A percentile compares a stretch with the other conserved stretches of the same genome.
phyloP scores from a whole-genome alignment of 495 filamentous ascomycete genomes.

The Annulohypoxylon stygium region DNA sequence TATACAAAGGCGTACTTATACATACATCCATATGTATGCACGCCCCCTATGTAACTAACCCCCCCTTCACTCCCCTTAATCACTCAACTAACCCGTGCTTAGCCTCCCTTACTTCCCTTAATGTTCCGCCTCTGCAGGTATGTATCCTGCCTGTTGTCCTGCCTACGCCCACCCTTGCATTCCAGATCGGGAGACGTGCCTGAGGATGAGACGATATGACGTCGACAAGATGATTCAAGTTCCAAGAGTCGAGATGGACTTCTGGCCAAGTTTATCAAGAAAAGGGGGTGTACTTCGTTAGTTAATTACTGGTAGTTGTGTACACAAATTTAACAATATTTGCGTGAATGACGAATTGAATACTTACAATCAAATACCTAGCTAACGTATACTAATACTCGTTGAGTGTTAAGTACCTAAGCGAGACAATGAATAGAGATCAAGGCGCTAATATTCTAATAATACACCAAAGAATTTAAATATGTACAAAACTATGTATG shows the following conservation, averaged over 20 bases:
- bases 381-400: too few species aligned
- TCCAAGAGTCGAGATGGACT: neutral
- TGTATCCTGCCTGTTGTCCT: neutral
- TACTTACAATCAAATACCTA: neutral
- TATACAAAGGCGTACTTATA: neutral
- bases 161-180: neutral
- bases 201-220: neutral
- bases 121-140: neutral
- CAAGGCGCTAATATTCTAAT: neutral
- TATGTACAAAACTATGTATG: too few species aligned
- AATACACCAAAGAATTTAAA: too few species aligned
- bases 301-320: neutral
- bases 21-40: neutral
- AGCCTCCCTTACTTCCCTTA: conserved; percentile 5
- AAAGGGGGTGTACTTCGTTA: neutral
- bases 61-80: neutral
- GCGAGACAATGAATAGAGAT: neutral
- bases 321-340: neutral
- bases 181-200: neutral
- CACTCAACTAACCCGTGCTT: neutral
- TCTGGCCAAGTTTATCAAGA: neutral
- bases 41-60: neutral
- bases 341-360: neutral
- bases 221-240: neutral
- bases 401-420: too few species aligned